Conservation (phyloP, 2,329 filamentous ascomycete genomes). For the Aspergillus quadricinctus region DNA sequence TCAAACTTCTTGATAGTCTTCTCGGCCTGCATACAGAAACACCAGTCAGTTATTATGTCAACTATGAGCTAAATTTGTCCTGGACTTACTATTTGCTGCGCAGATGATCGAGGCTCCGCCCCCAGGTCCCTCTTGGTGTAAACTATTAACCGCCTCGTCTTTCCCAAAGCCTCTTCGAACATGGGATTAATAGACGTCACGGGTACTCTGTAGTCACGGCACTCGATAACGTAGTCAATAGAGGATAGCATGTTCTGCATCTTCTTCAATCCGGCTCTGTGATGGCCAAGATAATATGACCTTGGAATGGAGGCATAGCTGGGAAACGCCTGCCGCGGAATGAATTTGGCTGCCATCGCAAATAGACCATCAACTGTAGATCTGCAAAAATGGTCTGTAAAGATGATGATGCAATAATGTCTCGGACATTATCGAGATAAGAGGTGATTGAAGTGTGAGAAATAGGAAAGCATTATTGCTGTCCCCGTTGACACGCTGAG, state of each 20-base stretch:
- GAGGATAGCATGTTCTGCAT: constrained; percentile 77
- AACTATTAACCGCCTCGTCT: constrained; percentile 71
- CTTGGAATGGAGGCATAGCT: constrained; percentile 71
- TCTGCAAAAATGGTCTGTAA: not conserved
- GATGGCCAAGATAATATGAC: constrained; percentile 94
- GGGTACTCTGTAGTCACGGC: constrained; percentile 87
- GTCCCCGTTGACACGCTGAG: not conserved
- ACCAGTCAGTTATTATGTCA: not conserved
- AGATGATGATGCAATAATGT: not conserved
- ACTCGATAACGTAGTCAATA: constrained; percentile 88
- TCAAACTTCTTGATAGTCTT: constrained; percentile 32
- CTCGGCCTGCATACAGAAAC: constrained; percentile 22
- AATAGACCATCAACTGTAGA: not conserved
- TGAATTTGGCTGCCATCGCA: constrained; percentile 49
- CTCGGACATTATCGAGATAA: not conserved
- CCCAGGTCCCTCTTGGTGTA: constrained; percentile 88
- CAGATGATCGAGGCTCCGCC: constrained; percentile 36
- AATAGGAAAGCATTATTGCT: not conserved
- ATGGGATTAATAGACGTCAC: constrained; percentile 84
- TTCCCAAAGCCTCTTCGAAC: constrained; percentile 73
- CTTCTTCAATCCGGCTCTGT: constrained; percentile 71
- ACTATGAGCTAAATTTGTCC: not conserved
- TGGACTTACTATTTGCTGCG: constrained; percentile 37
- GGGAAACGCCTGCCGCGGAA: constrained; percentile 70
- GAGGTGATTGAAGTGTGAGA: not conserved